Conservation (phyloP, 1,284 basidiomycete genomes). For the Xanthoconium separans region DNA sequence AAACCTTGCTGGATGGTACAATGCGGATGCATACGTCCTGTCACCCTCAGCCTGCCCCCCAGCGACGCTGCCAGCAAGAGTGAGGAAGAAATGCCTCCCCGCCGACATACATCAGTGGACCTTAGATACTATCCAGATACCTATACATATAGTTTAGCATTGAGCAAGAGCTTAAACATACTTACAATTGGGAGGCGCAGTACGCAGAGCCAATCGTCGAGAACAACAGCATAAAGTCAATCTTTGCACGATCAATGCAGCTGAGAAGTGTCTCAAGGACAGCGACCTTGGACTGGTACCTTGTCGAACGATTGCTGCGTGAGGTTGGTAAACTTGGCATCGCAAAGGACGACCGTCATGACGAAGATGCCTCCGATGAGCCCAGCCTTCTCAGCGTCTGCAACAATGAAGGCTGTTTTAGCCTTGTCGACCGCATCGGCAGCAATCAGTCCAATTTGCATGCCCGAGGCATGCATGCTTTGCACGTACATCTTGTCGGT, state of each 20-base stretch:
- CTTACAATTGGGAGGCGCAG: constrained; percentile 30
- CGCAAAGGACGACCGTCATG: constrained; percentile 36
- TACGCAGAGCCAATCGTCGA: constrained; percentile 34
- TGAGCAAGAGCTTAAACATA: background rate
- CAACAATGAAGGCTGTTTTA: constrained; percentile 21
- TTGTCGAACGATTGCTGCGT: constrained; percentile 33
- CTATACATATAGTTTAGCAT: constrained; percentile 10
- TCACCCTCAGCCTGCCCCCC: too few species aligned
- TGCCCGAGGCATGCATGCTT: constrained; percentile 18
- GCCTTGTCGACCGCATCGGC: constrained; percentile 21
- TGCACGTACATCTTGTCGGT: constrained; percentile 28
- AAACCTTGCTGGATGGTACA: too few species aligned
- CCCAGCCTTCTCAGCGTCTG: constrained; percentile 17
- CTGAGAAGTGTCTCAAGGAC: constrained; percentile 26
- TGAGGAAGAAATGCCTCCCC: too few species aligned
- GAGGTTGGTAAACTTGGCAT: constrained; percentile 31
- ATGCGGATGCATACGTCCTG: too few species aligned
- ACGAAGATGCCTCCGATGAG: constrained; percentile 29
- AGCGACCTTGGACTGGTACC: constrained; percentile 32
- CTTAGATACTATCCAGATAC: constrained; percentile 31
- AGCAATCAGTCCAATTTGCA: constrained; percentile 26
- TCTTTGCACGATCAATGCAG: constrained; percentile 23
- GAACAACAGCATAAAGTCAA: constrained; percentile 34
- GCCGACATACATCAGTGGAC: too few species aligned
- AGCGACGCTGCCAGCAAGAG: too few species aligned